Conservation (phyloP, 768 basidiomycete species). For the Tricholoma saponaceum region DNA sequence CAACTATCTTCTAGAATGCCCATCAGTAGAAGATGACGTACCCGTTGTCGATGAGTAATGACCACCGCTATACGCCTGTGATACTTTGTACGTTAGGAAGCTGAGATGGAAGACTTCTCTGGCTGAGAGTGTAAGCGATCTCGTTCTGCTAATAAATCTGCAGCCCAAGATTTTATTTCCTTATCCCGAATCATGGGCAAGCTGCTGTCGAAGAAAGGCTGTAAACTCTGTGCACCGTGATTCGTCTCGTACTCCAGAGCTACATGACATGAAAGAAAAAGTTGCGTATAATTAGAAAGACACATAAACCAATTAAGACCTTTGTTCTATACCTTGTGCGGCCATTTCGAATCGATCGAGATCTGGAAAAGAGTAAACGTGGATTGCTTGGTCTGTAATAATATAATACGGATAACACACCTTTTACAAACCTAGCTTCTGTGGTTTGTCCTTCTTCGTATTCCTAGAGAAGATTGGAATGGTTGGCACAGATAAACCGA, state of each 20-base stretch:
- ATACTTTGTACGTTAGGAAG: too few species aligned
- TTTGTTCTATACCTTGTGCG: conserved; percentile 66
- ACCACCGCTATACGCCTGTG: too few species aligned
- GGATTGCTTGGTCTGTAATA: neutral
- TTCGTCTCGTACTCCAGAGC: conserved; percentile 71
- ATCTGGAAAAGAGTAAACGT: conserved; percentile 32
- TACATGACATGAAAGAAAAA: conserved; percentile 19
- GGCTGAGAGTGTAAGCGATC: conserved; percentile 12
- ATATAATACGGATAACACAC: conserved; percentile 33
- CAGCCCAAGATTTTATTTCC: conserved; percentile 72
- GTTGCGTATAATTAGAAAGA: neutral
- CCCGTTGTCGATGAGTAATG: too few species aligned
- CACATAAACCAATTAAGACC: too few species aligned
- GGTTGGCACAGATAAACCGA: neutral
- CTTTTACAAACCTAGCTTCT: conserved; percentile 88
- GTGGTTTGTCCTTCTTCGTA: conserved; percentile 72
- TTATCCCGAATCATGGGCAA: conserved; percentile 67
- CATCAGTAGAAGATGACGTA: too few species aligned
- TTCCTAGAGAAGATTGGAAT: conserved; percentile 44
- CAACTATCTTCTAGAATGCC: too few species aligned
- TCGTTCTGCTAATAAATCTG: conserved; percentile 50
- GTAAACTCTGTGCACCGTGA: conserved; percentile 45
- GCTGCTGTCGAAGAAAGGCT: conserved; percentile 79
- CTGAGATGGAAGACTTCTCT: neutral
- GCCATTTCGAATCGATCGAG: conserved; percentile 89